phyloP scores from a whole-genome alignment of 441 rosid genomes.

The Arabidopsis hybrid region DNA sequence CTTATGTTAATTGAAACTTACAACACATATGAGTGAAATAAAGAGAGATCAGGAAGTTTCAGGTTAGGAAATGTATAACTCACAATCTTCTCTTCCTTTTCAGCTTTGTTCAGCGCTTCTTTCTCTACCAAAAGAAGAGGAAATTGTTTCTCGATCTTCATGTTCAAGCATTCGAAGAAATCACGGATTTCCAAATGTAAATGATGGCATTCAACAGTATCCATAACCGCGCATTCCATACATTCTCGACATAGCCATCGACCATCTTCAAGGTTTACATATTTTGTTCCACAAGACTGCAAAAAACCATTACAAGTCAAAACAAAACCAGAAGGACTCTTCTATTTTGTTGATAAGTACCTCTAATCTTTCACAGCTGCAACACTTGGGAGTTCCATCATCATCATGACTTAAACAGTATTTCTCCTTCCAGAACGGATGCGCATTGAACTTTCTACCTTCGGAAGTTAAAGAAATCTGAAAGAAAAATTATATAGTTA shows the following conservation, averaged over 20 bases:
- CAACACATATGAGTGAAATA: constrained; percentile 1
- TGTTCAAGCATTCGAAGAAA: constrained; percentile 76
- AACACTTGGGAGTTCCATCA: constrained; percentile 86
- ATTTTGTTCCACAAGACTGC: constrained; percentile 67
- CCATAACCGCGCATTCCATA: constrained; percentile 81
- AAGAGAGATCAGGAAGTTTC: constrained; percentile 11
- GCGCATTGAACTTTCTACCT: constrained; percentile 57
- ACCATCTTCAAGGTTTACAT: constrained; percentile 75
- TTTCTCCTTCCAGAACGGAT: constrained; percentile 81
- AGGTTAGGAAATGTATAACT: constrained; percentile 31
- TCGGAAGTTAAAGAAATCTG: constrained; percentile 48
- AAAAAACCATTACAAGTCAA: constrained; percentile 33
- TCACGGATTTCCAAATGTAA: constrained; percentile 79
- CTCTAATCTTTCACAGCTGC: constrained; percentile 96
- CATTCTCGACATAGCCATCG: constrained; percentile 84
- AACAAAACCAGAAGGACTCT: background rate
- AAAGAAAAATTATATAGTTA: constrained; percentile 24
- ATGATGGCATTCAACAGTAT: constrained; percentile 69
- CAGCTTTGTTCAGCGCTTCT: constrained; percentile 80
- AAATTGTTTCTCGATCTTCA: constrained; percentile 77
- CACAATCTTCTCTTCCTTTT: constrained; percentile 86
- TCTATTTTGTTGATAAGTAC: constrained; percentile 40
- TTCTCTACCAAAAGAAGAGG: constrained; percentile 87
- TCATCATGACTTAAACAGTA: constrained; percentile 85
- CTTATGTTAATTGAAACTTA: background rate